Evolutionary conservation across 2,329 filamentous ascomycete genomes (phyloP).

Genomic region (Pseudogymnoascus sp.): DNA sequence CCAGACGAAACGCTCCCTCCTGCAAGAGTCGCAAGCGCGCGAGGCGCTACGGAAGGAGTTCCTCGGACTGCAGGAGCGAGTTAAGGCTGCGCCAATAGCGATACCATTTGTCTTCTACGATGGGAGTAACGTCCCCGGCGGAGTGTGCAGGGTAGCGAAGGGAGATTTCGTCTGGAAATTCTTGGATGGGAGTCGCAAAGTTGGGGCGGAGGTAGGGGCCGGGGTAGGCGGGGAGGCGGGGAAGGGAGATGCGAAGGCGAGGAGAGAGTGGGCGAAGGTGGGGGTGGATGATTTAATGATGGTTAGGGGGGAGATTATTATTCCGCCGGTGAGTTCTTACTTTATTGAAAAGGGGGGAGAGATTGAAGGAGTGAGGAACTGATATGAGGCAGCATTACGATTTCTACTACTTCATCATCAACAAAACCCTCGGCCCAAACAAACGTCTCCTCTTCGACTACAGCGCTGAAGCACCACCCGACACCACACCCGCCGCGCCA

Average conservation of each 20-base stretch:
- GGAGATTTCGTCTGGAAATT: constrained; percentile 91
- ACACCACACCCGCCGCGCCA: constrained; percentile 7
- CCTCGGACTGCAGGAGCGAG: constrained; percentile 68
- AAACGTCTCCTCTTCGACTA: constrained; percentile 72
- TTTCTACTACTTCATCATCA: constrained; percentile 94
- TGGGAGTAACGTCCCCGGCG: constrained; percentile 79
- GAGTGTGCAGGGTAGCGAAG: constrained; percentile 79
- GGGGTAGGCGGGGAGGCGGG: constrained; percentile 51
- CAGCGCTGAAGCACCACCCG: constrained; percentile 38
- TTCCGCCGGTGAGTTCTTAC: constrained; percentile 70
- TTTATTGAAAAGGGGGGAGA: background rate
- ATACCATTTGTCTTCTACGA: constrained; percentile 98
- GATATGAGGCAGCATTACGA: constrained; percentile 70
- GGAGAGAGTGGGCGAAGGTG: constrained; percentile 83
- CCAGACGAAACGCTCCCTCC: constrained; percentile 65
- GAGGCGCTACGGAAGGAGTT: constrained; percentile 74
- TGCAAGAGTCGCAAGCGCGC: constrained; percentile 69
- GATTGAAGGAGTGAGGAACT: background rate
- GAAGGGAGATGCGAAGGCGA: constrained; percentile 46
- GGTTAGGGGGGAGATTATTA: constrained; percentile 80
- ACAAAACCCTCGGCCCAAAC: constrained; percentile 67
- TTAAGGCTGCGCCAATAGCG: constrained; percentile 81
- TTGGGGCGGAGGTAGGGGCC: constrained; percentile 74
- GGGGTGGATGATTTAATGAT: constrained; percentile 94
- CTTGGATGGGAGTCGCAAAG: constrained; percentile 81